Conservation (phyloP, 75 land plant genomes). For the Azolla pinnata region DNA sequence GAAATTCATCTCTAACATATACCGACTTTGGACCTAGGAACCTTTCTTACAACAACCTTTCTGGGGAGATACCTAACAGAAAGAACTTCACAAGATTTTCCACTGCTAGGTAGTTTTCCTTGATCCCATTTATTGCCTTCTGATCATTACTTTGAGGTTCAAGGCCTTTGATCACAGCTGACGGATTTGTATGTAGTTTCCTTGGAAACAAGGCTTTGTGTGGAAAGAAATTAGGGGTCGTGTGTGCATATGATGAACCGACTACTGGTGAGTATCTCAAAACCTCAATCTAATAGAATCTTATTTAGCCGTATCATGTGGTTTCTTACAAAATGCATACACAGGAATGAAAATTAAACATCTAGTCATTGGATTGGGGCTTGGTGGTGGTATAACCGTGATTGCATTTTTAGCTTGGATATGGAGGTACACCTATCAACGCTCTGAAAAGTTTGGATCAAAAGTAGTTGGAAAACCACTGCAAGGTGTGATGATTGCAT, state of each 20-base stretch:
- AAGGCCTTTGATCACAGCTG: too few species aligned
- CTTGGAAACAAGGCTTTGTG: constrained; percentile 75
- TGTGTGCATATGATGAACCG: too few species aligned
- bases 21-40: constrained; percentile 49
- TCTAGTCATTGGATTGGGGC: background rate
- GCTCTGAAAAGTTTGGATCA: background rate
- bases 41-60: constrained; percentile 76
- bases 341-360: background rate
- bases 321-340: too few species aligned
- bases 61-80: constrained; percentile 58
- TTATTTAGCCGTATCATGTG: too few species aligned
- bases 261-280: constrained; percentile 41
- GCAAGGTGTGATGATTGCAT: background rate
- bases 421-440: constrained; percentile 1
- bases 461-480: background rate
- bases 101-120: constrained; percentile 61
- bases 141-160: too few species aligned
- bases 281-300: too few species aligned
- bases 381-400: background rate
- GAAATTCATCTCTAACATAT: too few species aligned
- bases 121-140: too few species aligned
- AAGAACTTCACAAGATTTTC: constrained; percentile 73
- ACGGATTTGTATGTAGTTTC: constrained; percentile 48
- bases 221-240: constrained; percentile 46
- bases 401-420: constrained; percentile 4